Evolutionary conservation across 2,329 filamentous ascomycete genomes (phyloP).

Genomic region (Ophiostoma sp.): DNA sequence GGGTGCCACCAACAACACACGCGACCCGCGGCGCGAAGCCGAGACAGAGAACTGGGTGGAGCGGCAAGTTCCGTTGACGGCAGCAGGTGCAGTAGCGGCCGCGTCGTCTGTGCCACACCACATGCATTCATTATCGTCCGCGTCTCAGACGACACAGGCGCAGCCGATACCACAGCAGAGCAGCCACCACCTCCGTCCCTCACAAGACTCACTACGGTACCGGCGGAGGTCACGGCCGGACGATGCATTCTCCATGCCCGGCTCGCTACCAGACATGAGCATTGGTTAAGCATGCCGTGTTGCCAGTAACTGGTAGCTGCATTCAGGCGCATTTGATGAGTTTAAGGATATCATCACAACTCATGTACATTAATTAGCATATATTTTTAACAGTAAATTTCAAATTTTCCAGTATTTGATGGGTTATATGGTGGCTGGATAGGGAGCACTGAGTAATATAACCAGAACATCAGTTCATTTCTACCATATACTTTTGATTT

Average conservation of each 20-base stretch:
- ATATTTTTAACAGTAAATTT: neutral
- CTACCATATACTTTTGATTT: too few species aligned
- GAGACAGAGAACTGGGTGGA: slow-evolving; percentile 28
- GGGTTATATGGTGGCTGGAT: too few species aligned
- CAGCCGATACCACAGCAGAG: neutral
- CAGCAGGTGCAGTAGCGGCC: slow-evolving; percentile 10
- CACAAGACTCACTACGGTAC: slow-evolving; percentile 35
- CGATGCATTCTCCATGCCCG: slow-evolving; percentile 43
- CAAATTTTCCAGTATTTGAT: neutral
- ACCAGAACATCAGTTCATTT: too few species aligned
- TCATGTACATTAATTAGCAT: slow-evolving; percentile 3
- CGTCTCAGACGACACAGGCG: neutral
- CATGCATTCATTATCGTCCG: slow-evolving; percentile 3
- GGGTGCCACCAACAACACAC: slow-evolving; percentile 29
- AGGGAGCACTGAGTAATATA: too few species aligned
- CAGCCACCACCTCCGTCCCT: slow-evolving; percentile 20
- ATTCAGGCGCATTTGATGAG: slow-evolving; percentile 7
- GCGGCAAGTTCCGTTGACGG: slow-evolving; percentile 26
- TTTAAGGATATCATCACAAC: neutral
- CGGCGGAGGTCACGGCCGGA: slow-evolving; percentile 35
- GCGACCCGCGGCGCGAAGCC: slow-evolving; percentile 33
- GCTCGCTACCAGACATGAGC: slow-evolving; percentile 40
- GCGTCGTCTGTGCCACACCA: slow-evolving; percentile 16
- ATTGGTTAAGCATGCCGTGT: neutral
- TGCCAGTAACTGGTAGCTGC: neutral